Conservation (phyloP, 2,329 filamentous ascomycete genomes). For the Colletotrichum sp. region DNA sequence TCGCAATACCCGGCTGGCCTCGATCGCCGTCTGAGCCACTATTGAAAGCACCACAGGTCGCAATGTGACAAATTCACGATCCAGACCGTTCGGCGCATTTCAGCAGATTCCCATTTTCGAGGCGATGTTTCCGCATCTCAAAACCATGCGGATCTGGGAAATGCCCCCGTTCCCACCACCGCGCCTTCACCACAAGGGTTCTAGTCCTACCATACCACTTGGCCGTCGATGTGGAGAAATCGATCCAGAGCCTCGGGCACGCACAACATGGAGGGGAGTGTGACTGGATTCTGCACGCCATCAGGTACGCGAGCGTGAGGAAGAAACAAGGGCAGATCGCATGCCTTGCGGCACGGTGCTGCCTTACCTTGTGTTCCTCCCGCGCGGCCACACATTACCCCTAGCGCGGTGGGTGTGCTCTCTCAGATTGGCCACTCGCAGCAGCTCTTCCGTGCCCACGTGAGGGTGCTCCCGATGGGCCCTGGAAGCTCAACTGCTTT, state of each 20-base stretch:
- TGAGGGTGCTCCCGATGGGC: neutral
- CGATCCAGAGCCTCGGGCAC: neutral
- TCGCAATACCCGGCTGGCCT: neutral
- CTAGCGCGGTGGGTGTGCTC: neutral
- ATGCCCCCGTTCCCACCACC: neutral
- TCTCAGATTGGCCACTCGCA: neutral
- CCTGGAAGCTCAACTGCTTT: neutral
- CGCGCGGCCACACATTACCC: neutral
- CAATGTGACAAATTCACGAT: neutral
- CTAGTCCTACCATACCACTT: neutral
- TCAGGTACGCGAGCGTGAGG: neutral
- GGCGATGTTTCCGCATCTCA: neutral
- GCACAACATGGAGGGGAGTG: constrained; percentile 11
- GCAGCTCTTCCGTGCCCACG: neutral
- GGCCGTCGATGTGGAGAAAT: neutral
- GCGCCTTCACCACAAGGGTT: neutral
- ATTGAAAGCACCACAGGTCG: neutral
- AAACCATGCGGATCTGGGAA: neutral
- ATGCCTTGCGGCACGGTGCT: neutral
- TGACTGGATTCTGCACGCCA: neutral
- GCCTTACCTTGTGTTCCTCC: neutral
- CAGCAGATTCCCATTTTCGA: neutral
- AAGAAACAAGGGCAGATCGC: neutral
- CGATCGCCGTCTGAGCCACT: neutral
- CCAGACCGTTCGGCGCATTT: neutral